These are phyloP conservation scores for Jacaranda mimosifolia DNA, from an alignment of 257 asterid species.

Conservation along the genomic window DNA sequence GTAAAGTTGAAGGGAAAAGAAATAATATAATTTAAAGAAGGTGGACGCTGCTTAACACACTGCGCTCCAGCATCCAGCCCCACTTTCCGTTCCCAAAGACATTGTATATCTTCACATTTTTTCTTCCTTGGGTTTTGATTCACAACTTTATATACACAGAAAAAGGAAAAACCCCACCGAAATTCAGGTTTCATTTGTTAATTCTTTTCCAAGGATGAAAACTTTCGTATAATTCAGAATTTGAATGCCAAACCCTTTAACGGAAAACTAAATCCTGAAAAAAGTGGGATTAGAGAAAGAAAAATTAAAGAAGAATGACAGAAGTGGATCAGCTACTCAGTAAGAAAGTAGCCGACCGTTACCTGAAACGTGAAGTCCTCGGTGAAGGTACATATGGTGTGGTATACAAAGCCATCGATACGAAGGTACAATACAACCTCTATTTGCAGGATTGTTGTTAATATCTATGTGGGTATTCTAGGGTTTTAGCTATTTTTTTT, in stretches of 20 bases:
- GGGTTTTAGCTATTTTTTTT: neutral
- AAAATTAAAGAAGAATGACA: constrained; percentile 53
- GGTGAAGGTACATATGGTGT: constrained; percentile 97
- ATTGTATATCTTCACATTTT: neutral
- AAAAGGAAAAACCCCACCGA: neutral
- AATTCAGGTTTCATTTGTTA: neutral
- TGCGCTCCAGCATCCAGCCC: constrained; percentile 28
- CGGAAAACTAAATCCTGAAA: constrained; percentile 18
- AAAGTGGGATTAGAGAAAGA: neutral
- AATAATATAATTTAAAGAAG: neutral
- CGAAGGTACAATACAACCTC: constrained; percentile 64
- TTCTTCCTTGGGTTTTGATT: constrained; percentile 10
- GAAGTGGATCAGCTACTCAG: constrained; percentile 53
- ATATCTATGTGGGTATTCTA: neutral
- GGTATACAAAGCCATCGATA: constrained; percentile 90
- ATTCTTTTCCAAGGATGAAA: constrained; percentile 8
- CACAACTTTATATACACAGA: neutral
- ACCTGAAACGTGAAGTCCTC: constrained; percentile 80
- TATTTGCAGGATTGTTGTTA: neutral
- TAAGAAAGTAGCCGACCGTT: constrained; percentile 92
- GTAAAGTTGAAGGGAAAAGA: too few species aligned
- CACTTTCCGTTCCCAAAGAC: neutral
- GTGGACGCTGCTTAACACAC: constrained; percentile 1
- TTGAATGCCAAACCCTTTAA: neutral
- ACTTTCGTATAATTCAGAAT: neutral